phyloP scores from a whole-genome alignment of 108 stramenopile species.

The Cyclotella sp. region DNA sequence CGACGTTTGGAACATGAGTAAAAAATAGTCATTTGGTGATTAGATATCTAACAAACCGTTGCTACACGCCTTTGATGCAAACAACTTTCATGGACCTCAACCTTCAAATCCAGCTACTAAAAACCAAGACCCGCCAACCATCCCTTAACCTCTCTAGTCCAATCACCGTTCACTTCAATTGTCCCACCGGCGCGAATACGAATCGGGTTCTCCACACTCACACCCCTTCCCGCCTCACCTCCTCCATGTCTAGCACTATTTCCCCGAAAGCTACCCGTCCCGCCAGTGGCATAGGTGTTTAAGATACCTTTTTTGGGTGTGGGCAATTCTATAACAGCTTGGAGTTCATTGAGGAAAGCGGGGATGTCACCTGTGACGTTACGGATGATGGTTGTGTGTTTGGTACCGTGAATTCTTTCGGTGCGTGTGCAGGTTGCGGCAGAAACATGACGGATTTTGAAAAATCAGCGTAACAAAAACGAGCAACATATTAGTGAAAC shows the following conservation, averaged over 20 bases:
- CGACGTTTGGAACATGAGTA: no score
- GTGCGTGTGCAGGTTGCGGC: background rate
- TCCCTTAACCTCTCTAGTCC: constrained; percentile 65
- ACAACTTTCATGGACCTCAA: background rate
- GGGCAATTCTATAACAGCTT: constrained; percentile 65
- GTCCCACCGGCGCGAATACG: constrained; percentile 82
- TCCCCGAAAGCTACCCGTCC: background rate
- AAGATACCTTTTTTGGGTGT: constrained; percentile 42
- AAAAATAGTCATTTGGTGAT: no score
- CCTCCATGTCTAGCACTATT: constrained; percentile 39
- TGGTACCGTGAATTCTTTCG: constrained; percentile 76
- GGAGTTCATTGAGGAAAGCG: constrained; percentile 73
- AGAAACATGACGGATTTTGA: background rate
- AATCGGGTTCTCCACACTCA: constrained; percentile 59
- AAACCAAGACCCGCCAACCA: constrained; percentile 90
- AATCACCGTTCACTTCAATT: constrained; percentile 86
- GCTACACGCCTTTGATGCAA: background rate
- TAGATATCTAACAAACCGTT: no score
- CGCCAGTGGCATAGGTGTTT: constrained; percentile 32
- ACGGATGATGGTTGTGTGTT: constrained; percentile 76
- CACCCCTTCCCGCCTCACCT: constrained; percentile 52
- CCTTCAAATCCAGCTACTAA: constrained; percentile 27
- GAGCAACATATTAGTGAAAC: background rate
- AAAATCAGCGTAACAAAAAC: background rate
- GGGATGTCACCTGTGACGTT: constrained; percentile 77